Conservation (phyloP, 108 stramenopile species). For the Parietichytrium sp. region DNA sequence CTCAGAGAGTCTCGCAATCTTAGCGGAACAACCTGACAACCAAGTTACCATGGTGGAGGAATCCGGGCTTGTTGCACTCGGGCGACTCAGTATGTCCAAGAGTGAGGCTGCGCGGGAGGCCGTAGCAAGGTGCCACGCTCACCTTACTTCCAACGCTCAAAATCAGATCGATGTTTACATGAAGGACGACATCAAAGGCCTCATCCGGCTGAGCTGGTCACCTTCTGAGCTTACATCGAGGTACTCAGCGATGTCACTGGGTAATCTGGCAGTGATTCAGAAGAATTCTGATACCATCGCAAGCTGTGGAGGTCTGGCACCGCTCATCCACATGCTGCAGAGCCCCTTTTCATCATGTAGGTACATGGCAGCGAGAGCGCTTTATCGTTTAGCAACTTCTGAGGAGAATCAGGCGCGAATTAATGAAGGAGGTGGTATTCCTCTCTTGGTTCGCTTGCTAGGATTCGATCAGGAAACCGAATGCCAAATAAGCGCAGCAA, state of each 20-base stretch:
- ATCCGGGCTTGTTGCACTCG: slow-evolving; percentile 42
- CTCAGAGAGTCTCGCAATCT: slow-evolving; percentile 55
- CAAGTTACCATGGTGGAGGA: slow-evolving; percentile 52
- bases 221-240: slow-evolving; percentile 58
- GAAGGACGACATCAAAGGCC: slow-evolving; percentile 50
- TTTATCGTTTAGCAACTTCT: slow-evolving; percentile 61
- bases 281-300: slow-evolving; percentile 55
- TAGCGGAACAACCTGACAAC: slow-evolving; percentile 58
- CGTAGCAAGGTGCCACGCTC: slow-evolving; percentile 48
- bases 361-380: slow-evolving; percentile 48
- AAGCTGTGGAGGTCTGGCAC: slow-evolving; percentile 51
- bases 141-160: slow-evolving; percentile 60
- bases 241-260: slow-evolving; percentile 63
- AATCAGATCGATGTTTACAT: slow-evolving; percentile 65
- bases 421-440: slow-evolving; percentile 48
- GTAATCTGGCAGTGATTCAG: slow-evolving; percentile 61
- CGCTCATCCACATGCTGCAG: slow-evolving; percentile 48
- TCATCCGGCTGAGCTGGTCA: slow-evolving; percentile 49
- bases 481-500: slow-evolving; percentile 49
- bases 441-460: slow-evolving; percentile 37
- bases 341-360: slow-evolving; percentile 33
- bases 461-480: neutral
- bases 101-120: slow-evolving; percentile 37
- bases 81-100: slow-evolving; percentile 40
- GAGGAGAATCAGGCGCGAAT: slow-evolving; percentile 57